These are phyloP conservation scores for Houttuynia cordata DNA, from an alignment of 164 flowering plant species.

Conservation along the genomic window DNA sequence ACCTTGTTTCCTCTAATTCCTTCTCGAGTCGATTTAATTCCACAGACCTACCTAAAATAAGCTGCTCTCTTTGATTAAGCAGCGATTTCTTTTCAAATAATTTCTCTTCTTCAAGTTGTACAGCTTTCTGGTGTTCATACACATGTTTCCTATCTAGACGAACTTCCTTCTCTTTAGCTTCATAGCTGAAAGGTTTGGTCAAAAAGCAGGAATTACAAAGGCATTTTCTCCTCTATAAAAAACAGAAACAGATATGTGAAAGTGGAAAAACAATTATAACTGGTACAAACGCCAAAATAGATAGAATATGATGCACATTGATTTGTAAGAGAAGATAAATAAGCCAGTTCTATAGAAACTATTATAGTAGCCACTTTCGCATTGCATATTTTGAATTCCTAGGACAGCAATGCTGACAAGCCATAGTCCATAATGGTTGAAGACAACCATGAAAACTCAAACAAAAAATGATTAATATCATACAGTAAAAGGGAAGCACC, in stretches of 20 bases:
- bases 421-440: no score
- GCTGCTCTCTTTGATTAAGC: constrained; percentile 70
- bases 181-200: constrained; percentile 36
- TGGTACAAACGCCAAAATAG: no score
- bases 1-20: constrained; percentile 48
- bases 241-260: neutral
- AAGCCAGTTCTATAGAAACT: no score
- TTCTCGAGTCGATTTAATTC: constrained; percentile 46
- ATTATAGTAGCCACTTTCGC: no score
- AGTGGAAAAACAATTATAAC: neutral
- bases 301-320: no score
- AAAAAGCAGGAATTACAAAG: neutral
- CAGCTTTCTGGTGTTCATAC: constrained; percentile 41
- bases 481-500: no score
- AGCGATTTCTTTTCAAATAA: constrained; percentile 59
- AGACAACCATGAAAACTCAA: no score
- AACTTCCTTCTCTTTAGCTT: constrained; percentile 71
- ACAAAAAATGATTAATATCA: no score
- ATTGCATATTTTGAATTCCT: no score
- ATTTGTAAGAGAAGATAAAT: no score
- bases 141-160: constrained; percentile 56
- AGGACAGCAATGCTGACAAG: no score
- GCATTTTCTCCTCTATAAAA: neutral
- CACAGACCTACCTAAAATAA: constrained; percentile 37
- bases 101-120: constrained; percentile 59